Conservation (phyloP, 192 early-diverging fungal genomes). For the Coemansia sp. region DNA sequence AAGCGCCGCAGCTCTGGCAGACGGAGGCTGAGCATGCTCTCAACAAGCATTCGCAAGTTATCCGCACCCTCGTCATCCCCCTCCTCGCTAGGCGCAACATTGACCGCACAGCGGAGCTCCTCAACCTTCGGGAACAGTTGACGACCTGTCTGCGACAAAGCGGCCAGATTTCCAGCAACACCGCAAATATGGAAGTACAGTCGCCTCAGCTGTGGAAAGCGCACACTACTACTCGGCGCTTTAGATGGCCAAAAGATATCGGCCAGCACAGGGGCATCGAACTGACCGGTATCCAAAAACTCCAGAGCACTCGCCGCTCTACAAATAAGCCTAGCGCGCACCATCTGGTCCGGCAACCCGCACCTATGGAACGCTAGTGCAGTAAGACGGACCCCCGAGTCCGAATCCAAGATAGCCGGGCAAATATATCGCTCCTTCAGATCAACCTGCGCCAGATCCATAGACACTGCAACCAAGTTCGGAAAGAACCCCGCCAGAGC, state of each 20-base stretch:
- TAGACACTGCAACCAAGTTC: neutral
- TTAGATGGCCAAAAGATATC: constrained; percentile 10
- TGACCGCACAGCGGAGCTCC: neutral
- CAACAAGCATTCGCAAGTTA: neutral
- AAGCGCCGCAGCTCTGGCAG: constrained; percentile 4
- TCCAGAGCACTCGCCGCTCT: constrained; percentile 7
- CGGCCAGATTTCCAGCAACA: neutral
- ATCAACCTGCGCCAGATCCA: constrained; percentile 13
- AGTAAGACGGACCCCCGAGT: neutral
- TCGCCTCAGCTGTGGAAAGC: neutral
- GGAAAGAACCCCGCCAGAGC: constrained; percentile 31
- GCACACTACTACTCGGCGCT: neutral
- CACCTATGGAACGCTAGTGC: constrained; percentile 9
- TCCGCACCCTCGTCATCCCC: neutral
- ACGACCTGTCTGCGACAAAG: neutral
- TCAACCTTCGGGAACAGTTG: neutral
- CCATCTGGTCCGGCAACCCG: neutral
- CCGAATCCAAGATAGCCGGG: constrained; percentile 6
- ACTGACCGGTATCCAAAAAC: constrained; percentile 14
- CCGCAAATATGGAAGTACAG: constrained; percentile 6
- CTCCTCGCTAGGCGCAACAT: neutral
- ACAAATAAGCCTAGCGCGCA: constrained; percentile 8
- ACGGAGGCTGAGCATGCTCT: neutral
- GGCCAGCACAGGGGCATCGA: neutral
- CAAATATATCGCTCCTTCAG: constrained; percentile 6